Evolutionary conservation across 768 basidiomycete genomes (phyloP).

Genomic region (Phanerochaete carnosa): DNA sequence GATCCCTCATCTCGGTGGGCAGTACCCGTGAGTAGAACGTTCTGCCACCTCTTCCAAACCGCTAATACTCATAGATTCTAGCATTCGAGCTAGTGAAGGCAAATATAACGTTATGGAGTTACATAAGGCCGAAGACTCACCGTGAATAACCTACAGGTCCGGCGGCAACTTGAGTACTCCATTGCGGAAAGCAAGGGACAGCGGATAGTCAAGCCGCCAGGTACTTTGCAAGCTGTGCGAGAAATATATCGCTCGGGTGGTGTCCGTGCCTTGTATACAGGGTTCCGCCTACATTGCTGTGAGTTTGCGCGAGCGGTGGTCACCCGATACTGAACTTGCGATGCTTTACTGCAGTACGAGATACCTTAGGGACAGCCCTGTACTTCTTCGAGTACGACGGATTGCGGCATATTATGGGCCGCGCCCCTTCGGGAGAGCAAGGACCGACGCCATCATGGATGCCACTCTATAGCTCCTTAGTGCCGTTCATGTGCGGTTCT

Average conservation of each 20-base stretch:
- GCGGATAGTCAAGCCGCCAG: conserved; percentile 70
- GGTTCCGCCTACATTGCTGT: conserved; percentile 70
- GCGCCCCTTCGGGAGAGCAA: conserved; percentile 75
- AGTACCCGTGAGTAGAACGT: conserved; percentile 71
- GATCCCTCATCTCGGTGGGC: conserved; percentile 83
- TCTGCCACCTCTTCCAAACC: not conserved
- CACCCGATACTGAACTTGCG: not conserved
- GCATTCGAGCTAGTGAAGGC: conserved; percentile 98
- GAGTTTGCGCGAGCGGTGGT: not conserved
- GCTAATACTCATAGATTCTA: conserved; percentile 24
- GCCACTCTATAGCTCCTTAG: conserved; percentile 72
- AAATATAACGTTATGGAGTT: conserved; percentile 10
- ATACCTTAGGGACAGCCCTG: conserved; percentile 84
- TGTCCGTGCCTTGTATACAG: conserved; percentile 69
- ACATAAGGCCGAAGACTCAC: not conserved
- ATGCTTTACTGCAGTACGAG: conserved; percentile 55
- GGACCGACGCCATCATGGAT: conserved; percentile 82
- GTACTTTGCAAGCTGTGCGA: conserved; percentile 72
- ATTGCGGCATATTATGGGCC: conserved; percentile 82
- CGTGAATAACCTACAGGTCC: conserved; percentile 48
- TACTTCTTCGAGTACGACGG: conserved; percentile 96
- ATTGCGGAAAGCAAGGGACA: conserved; percentile 82
- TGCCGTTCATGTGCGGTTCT: conserved; percentile 91
- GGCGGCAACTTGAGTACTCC: conserved; percentile 87
- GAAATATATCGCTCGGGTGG: conserved; percentile 72